phyloP scores from a whole-genome alignment of 108 stramenopile species.

The Pseudonitzschia delicatissima region DNA sequence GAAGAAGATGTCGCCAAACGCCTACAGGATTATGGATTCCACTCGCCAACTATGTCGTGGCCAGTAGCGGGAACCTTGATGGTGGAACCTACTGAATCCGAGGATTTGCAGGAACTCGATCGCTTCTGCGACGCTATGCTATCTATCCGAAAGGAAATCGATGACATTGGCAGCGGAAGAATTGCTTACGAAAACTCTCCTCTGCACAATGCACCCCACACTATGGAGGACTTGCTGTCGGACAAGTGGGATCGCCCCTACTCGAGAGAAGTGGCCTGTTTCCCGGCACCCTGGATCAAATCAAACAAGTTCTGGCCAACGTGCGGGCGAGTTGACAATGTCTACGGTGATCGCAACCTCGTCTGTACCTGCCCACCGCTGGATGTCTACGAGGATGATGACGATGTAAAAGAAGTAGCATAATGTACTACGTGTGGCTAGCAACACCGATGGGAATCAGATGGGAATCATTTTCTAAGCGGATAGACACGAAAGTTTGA shows the following conservation, averaged over 20 bases:
- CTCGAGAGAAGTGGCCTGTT: slow-evolving; percentile 85
- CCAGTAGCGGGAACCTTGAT: slow-evolving; percentile 98
- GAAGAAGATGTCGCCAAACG: slow-evolving; percentile 98
- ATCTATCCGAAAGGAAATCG: slow-evolving; percentile 95
- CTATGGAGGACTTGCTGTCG: slow-evolving; percentile 79
- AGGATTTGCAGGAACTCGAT: slow-evolving; percentile 97
- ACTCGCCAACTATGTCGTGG: slow-evolving; percentile 99
- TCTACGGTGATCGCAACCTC: slow-evolving; percentile 96
- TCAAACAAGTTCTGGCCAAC: slow-evolving; percentile 98
- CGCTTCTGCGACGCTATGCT: slow-evolving; percentile 98
- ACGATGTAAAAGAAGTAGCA: slow-evolving; percentile 69
- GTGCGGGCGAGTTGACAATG: slow-evolving; percentile 96
- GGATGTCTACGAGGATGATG: slow-evolving; percentile 82
- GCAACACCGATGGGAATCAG: no score
- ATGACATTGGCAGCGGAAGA: slow-evolving; percentile 90
- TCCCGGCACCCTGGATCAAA: slow-evolving; percentile 94
- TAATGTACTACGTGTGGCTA: slow-evolving; percentile 32
- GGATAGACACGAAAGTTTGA: no score
- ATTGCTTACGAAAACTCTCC: slow-evolving; percentile 88
- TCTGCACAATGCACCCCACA: slow-evolving; percentile 95
- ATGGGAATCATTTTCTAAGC: no score
- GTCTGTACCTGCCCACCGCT: slow-evolving; percentile 96
- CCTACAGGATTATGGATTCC: slow-evolving; percentile 98
- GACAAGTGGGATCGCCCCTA: slow-evolving; percentile 92
- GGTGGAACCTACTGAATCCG: slow-evolving; percentile 98